Conservation (phyloP, 225 moss, liverwort and hornwort species). For the Pseudisothecium myosuroides region DNA sequence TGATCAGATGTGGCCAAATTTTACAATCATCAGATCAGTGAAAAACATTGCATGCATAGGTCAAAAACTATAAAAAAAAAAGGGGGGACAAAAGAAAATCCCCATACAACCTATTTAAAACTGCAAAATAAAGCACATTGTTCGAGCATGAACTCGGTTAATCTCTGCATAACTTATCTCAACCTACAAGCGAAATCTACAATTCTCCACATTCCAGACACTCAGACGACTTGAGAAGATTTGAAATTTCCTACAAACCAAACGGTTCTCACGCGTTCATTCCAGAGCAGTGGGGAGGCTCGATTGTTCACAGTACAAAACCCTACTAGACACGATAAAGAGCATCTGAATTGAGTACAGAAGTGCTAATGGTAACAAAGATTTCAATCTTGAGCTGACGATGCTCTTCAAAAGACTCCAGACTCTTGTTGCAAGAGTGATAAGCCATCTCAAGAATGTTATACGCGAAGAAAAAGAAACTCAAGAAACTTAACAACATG, state of each 20-base stretch:
- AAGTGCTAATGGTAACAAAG: neutral
- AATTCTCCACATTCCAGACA: neutral
- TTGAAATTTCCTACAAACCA: neutral
- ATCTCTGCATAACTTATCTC: neutral
- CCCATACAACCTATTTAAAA: neutral
- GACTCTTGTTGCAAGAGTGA: neutral
- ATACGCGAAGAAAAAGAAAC: neutral
- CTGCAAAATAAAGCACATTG: neutral
- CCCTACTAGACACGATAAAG: neutral
- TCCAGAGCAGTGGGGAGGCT: neutral
- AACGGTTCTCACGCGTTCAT: neutral
- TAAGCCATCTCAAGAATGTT: neutral
- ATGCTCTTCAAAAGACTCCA: neutral
- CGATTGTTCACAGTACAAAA: neutral
- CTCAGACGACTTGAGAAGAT: neutral
- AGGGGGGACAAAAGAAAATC: neutral
- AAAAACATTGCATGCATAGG: neutral
- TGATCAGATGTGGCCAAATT: neutral
- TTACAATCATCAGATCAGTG: neutral
- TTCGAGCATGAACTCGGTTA: neutral
- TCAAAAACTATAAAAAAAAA: neutral
- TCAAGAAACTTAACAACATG: neutral
- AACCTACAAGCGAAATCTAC: neutral
- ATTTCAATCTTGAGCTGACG: neutral
- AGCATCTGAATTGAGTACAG: neutral